phyloP scores from a whole-genome alignment of 1,284 basidiomycete species.

The Amylostereum areolatum region DNA sequence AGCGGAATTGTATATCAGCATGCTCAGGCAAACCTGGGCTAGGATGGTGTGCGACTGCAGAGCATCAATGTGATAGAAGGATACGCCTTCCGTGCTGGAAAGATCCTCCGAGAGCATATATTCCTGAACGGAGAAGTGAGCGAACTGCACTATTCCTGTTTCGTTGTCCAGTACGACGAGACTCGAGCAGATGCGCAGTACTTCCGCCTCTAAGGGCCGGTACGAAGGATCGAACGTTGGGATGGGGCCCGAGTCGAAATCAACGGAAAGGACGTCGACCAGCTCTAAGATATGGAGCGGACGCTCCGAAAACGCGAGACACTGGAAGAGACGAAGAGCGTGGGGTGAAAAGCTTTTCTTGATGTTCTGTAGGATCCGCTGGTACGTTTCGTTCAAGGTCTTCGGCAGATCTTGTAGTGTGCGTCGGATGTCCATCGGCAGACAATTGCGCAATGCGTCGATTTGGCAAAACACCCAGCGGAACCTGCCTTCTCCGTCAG shows the following conservation, averaged over 20 bases:
- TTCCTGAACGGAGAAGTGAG: slow-evolving; percentile 1
- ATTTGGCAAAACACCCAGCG: slow-evolving; percentile 3
- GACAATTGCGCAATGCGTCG: slow-evolving; percentile 1
- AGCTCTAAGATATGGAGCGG: slow-evolving; percentile 8
- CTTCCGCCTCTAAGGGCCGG: too few relatives aligned
- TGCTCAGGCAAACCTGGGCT: too few relatives aligned
- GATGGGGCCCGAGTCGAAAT: slow-evolving; percentile 2
- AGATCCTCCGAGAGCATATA: background rate
- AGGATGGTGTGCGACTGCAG: too few relatives aligned
- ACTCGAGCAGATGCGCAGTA: background rate
- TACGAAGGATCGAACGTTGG: background rate
- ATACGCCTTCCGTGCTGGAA: too few relatives aligned
- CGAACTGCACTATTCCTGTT: too few relatives aligned
- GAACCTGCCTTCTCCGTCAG: background rate
- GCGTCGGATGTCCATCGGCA: slow-evolving; percentile 3
- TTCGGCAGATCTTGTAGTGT: slow-evolving; percentile 2
- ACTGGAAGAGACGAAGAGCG: slow-evolving; percentile 6
- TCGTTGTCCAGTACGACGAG: background rate
- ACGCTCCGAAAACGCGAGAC: slow-evolving; percentile 2
- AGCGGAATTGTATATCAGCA: too few relatives aligned
- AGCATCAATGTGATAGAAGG: too few relatives aligned
- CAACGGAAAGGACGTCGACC: slow-evolving; percentile 8
- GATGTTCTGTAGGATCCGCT: slow-evolving; percentile 3
- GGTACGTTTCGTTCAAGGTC: slow-evolving; percentile 7
- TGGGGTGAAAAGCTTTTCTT: slow-evolving; percentile 5